Conservation (phyloP, 352 stramenopile genomes). For the Pythium guiyangense region DNA sequence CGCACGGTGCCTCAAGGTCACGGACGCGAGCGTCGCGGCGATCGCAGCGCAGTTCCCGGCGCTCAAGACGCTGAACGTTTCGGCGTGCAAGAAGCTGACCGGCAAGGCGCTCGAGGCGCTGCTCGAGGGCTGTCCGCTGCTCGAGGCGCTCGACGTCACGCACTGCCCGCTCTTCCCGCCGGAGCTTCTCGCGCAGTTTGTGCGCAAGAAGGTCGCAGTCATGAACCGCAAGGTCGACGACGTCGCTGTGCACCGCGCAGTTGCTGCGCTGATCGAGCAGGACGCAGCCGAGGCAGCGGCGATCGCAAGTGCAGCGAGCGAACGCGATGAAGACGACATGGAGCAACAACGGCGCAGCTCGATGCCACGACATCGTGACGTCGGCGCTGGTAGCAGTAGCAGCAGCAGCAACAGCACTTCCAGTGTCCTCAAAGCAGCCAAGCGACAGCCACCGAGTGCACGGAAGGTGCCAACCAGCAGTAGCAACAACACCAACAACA, state of each 20-base stretch:
- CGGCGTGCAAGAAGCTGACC: slow-evolving; percentile 81
- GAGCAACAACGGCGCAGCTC: neutral
- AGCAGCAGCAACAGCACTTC: too few relatives aligned
- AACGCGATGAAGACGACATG: neutral
- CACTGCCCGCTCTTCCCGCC: slow-evolving; percentile 70
- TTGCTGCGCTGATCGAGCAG: slow-evolving; percentile 1
- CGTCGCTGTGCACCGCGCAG: slow-evolving; percentile 13
- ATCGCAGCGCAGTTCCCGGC: slow-evolving; percentile 67
- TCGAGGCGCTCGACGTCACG: slow-evolving; percentile 75
- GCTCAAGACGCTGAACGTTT: slow-evolving; percentile 62
- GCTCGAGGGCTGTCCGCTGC: slow-evolving; percentile 42
- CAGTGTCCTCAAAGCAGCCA: neutral
- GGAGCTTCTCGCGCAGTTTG: slow-evolving; percentile 47
- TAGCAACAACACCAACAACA: neutral
- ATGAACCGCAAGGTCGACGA: slow-evolving; percentile 41
- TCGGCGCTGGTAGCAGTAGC: neutral
- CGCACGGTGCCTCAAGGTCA: slow-evolving; percentile 68
- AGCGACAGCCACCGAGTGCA: neutral
- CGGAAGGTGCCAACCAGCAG: neutral
- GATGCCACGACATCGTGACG: neutral
- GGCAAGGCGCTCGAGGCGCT: slow-evolving; percentile 49
- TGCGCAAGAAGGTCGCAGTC: slow-evolving; percentile 49
- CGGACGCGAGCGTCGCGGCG: slow-evolving; percentile 80
- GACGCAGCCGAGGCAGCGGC: neutral
- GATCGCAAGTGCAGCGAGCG: neutral